phyloP scores from a whole-genome alignment of 805 yeast species.

The Scheffersomyces stipitis region DNA sequence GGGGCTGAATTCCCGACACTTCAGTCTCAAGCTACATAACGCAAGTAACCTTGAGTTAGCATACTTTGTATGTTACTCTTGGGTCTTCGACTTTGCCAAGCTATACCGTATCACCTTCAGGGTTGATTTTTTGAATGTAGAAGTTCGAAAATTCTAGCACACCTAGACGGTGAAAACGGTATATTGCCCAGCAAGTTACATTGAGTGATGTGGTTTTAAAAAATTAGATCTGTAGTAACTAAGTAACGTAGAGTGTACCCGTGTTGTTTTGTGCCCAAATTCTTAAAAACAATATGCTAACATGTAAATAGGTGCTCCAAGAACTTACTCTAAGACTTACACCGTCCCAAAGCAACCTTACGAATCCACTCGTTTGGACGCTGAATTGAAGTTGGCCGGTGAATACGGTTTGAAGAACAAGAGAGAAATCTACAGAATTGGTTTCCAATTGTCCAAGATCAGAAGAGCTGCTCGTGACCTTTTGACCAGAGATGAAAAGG shows the following conservation, averaged over 20 bases:
- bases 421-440: slow-evolving; percentile 99
- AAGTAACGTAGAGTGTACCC: slow-evolving; percentile 1
- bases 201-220: too few species aligned
- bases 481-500: slow-evolving; percentile 99
- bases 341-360: slow-evolving; percentile 99
- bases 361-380: slow-evolving; percentile 99
- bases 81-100: too few species aligned
- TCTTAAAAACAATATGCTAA: slow-evolving; percentile 18
- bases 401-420: slow-evolving; percentile 99
- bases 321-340: slow-evolving; percentile 99
- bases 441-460: slow-evolving; percentile 98
- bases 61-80: too few species aligned
- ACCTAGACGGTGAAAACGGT: too few species aligned
- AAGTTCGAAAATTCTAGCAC: too few species aligned
- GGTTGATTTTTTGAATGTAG: too few species aligned
- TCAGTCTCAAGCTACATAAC: slow-evolving; percentile 63
- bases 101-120: too few species aligned
- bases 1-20: slow-evolving; percentile 89
- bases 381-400: slow-evolving; percentile 99
- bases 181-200: slow-evolving; percentile 1
- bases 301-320: slow-evolving; percentile 82
- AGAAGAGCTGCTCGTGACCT: slow-evolving; percentile 99
- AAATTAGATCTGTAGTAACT: background rate
- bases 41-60: too few species aligned
- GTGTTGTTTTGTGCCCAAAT: background rate